phyloP scores from a whole-genome alignment of 768 basidiomycete genomes.

The Megacollybia marginata region DNA sequence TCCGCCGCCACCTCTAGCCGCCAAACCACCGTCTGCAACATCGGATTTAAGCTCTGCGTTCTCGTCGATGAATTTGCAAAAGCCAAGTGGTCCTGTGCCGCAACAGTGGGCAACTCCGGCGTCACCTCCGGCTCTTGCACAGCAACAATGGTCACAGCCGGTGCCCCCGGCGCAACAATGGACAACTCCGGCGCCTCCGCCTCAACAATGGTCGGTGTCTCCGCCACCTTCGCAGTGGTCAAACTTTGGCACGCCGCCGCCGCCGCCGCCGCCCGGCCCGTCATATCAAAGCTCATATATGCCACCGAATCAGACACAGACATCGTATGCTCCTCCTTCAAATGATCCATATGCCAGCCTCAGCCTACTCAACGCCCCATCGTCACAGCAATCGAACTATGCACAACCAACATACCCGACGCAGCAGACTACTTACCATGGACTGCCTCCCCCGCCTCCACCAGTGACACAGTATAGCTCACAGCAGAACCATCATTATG shows the following conservation, averaged over 20 bases:
- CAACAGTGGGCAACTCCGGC: slow-evolving; percentile 4
- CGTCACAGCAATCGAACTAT: slow-evolving; percentile 1
- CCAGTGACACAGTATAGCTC: slow-evolving; percentile 16
- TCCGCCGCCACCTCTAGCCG: slow-evolving; percentile 30
- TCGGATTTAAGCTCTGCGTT: slow-evolving; percentile 44
- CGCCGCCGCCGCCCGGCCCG: slow-evolving; percentile 15
- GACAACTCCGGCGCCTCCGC: background rate
- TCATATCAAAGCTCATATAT: slow-evolving; percentile 18
- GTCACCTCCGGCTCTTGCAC: slow-evolving; percentile 5
- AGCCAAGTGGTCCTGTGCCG: slow-evolving; percentile 21
- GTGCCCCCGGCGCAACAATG: background rate
- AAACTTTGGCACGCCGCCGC: slow-evolving; percentile 10
- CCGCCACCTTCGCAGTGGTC: background rate
- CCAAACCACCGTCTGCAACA: slow-evolving; percentile 42
- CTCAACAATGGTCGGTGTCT: background rate
- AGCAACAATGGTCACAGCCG: background rate
- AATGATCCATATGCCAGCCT: slow-evolving; percentile 30
- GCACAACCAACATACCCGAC: background rate
- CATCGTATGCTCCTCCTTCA: slow-evolving; percentile 13
- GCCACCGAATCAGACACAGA: slow-evolving; percentile 4
- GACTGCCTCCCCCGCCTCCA: slow-evolving; percentile 20
- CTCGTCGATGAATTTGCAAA: slow-evolving; percentile 46
- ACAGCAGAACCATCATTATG: slow-evolving; percentile 14
- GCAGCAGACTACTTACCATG: slow-evolving; percentile 11
- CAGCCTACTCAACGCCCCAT: background rate